These are phyloP conservation scores for Hypoxylon lienhwacheense DNA, from an alignment of 495 filamentous ascomycete species.

Conservation along the genomic window DNA sequence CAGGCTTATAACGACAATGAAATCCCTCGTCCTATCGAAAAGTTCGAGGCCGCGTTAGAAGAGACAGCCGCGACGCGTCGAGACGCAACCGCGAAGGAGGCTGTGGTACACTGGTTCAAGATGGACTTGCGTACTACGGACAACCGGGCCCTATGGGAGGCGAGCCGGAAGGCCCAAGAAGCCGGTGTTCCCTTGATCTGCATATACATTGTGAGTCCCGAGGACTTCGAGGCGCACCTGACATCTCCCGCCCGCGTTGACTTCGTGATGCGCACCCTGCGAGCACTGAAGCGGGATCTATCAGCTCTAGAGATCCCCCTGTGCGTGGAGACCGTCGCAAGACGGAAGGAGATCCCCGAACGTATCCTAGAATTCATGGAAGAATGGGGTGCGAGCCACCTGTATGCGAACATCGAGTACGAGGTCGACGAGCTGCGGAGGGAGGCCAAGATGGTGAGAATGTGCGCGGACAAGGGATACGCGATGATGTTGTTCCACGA, in stretches of 20 bases:
- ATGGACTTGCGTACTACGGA: slow-evolving; percentile 74
- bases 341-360: slow-evolving; percentile 61
- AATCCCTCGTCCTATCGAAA: slow-evolving; percentile 70
- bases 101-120: slow-evolving; percentile 92
- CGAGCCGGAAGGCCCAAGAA: slow-evolving; percentile 65
- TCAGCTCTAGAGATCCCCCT: slow-evolving; percentile 75
- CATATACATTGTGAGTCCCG: slow-evolving; percentile 79
- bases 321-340: slow-evolving; percentile 70
- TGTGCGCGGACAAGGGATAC: slow-evolving; percentile 62
- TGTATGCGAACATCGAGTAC: slow-evolving; percentile 75
- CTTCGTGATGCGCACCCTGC: slow-evolving; percentile 72
- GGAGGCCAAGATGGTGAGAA: slow-evolving; percentile 66
- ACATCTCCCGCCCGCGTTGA: slow-evolving; percentile 74
- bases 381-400: slow-evolving; percentile 72
- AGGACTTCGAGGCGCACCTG: slow-evolving; percentile 83
- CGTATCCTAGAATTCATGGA: slow-evolving; percentile 70
- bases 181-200: slow-evolving; percentile 68
- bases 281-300: slow-evolving; percentile 66
- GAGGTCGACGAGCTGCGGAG: slow-evolving; percentile 77
- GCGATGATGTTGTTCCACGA: slow-evolving; percentile 71
- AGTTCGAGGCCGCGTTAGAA: slow-evolving; percentile 55
- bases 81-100: slow-evolving; percentile 54
- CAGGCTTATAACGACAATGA: slow-evolving; percentile 67
- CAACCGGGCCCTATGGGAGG: slow-evolving; percentile 71
- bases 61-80: slow-evolving; percentile 53